Evolutionary conservation across 441 rosid genomes (phyloP), one percentile per base, ranked within the genome.

Genomic region (Euphorbia schlechtendalii): DNA sequence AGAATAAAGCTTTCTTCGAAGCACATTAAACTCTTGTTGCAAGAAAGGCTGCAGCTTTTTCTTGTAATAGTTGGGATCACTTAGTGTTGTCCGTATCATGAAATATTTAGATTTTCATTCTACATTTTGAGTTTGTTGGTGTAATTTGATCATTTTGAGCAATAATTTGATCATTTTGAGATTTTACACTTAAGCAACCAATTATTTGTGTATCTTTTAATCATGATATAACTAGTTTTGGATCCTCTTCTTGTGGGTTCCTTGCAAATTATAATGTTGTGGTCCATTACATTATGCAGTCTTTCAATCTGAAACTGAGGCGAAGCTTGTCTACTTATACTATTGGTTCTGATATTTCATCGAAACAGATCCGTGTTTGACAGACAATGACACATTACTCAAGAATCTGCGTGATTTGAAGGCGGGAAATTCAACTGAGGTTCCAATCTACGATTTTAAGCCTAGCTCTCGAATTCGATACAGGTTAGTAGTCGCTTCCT

Each of bases 401-500:
- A 71, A 79, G 84, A 85, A 89, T 82, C 76, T 94, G 41, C 75
- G 79, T 61, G 96, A 91, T 76, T 80, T 94, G 41, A 89, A 84
- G 83, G 87, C 72, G 34, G 98, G 96, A 59, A 91, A 85, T 78
- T 75, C 82, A 62, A 83, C 77, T 22, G 81, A 91, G 76, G 89
- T 89, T 69, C 99, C 98, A 65, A 82, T 94, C 54, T 94, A 94
- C 76, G 99, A 94, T 78, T 94, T 94, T 78, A 89, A 87, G 80
- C 78, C 94, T 78, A 94, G 98, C 75, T 82, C 96, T 45, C 88
- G 96, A 36, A 69, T 73, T 60, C 96, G 99, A 80, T 87, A 83
- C 86, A 94, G 98, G 99, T 93, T 72, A 56, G 53, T 38, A 30
- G 32, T 54, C 32, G 65, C 68, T 77, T 54, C 45, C 46, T 62